Evolutionary conservation across 1,139 yeast genomes (phyloP).

Genomic region (Yamadazyma mexicana): DNA sequence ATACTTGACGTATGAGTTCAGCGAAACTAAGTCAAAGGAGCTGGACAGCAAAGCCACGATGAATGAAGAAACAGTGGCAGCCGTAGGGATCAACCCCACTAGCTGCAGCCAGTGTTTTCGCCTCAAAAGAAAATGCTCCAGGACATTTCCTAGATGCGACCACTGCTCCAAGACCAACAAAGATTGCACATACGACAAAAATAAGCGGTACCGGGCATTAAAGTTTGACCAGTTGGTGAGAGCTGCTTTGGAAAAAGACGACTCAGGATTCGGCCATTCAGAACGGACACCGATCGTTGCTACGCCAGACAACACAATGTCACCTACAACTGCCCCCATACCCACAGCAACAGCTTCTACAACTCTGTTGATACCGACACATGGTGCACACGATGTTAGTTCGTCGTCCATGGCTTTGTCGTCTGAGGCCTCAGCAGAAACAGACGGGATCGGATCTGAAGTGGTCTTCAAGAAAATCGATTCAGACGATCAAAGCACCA

Average conservation of each 20-base stretch:
- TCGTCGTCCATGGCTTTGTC: too few species aligned
- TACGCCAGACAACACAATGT: too few species aligned
- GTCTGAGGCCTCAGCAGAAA: too few species aligned
- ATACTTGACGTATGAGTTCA: constrained; percentile 4
- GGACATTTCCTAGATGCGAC: constrained; percentile 38
- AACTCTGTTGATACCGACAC: too few species aligned
- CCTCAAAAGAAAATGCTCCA: constrained; percentile 42
- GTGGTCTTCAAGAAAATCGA: constrained; percentile 4
- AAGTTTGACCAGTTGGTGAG: constrained; percentile 10
- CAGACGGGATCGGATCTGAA: neutral
- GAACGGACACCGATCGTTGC: neutral
- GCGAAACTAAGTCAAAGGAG: neutral
- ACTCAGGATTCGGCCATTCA: neutral
- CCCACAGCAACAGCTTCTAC: too few species aligned
- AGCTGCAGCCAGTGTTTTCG: constrained; percentile 44
- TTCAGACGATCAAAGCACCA: neutral
- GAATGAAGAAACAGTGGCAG: neutral
- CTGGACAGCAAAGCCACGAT: neutral
- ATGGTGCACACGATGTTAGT: too few species aligned
- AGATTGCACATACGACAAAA: constrained; percentile 35
- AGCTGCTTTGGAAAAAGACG: constrained; percentile 10
- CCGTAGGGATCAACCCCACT: constrained; percentile 21
- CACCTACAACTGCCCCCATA: too few species aligned
- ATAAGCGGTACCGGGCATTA: constrained; percentile 4
- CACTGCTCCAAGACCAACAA: constrained; percentile 35